Evolutionary conservation across 768 basidiomycete species (phyloP).

Genomic region (Phaeotremella fagi): DNA sequence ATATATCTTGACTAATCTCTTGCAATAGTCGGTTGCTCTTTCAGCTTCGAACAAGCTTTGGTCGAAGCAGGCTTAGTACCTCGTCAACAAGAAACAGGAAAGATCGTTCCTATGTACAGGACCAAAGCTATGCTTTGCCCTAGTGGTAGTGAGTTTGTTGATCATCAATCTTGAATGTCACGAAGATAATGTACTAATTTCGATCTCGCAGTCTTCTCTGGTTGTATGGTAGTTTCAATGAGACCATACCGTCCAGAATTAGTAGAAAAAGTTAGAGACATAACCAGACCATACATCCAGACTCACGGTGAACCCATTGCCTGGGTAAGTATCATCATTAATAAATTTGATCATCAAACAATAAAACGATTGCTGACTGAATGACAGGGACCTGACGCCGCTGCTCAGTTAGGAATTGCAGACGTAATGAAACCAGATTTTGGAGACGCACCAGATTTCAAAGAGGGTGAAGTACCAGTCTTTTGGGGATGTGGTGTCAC

Average conservation of each 20-base stretch:
- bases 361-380: neutral
- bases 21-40: slow-evolving; percentile 35
- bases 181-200: too few relatives aligned
- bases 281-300: slow-evolving; percentile 22
- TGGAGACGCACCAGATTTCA: slow-evolving; percentile 24
- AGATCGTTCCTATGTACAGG: slow-evolving; percentile 32
- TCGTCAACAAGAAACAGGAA: slow-evolving; percentile 24
- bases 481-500: slow-evolving; percentile 43
- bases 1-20: slow-evolving; percentile 4
- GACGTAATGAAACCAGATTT: slow-evolving; percentile 32
- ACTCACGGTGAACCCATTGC: slow-evolving; percentile 41
- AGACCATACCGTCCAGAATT: slow-evolving; percentile 21
- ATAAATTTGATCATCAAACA: neutral
- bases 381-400: slow-evolving; percentile 18
- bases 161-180: too few relatives aligned
- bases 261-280: slow-evolving; percentile 14
- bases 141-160: slow-evolving; percentile 19
- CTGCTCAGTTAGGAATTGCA: slow-evolving; percentile 24
- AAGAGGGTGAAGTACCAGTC: slow-evolving; percentile 36
- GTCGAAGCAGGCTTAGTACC: slow-evolving; percentile 12
- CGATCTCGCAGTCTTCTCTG: slow-evolving; percentile 18
- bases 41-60: slow-evolving; percentile 35
- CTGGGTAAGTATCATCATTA: slow-evolving; percentile 13
- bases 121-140: slow-evolving; percentile 9
- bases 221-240: slow-evolving; percentile 43